These are phyloP conservation scores for Neoboletus subvelutipes DNA, from an alignment of 768 basidiomycete species.

Conservation along the genomic window DNA sequence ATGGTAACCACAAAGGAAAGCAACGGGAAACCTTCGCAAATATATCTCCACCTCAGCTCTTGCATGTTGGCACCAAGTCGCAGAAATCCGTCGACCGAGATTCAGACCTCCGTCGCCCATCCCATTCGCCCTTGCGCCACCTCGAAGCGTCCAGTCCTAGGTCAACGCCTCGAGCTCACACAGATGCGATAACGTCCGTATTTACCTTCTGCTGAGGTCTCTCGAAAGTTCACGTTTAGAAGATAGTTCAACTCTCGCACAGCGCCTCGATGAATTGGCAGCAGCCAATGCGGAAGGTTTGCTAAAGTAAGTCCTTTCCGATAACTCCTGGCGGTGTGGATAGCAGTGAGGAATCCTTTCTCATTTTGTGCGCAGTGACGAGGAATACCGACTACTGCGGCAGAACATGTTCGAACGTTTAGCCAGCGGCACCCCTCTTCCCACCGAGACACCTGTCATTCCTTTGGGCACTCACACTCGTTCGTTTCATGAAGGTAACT, in stretches of 20 bases:
- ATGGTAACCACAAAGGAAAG: constrained; percentile 59
- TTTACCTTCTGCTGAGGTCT: constrained; percentile 13
- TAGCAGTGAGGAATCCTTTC: not conserved
- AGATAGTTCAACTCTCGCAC: constrained; percentile 68
- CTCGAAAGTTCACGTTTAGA: constrained; percentile 10
- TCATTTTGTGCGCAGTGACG: constrained; percentile 52
- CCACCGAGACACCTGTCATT: constrained; percentile 62
- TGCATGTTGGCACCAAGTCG: constrained; percentile 20
- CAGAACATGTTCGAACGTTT: constrained; percentile 84
- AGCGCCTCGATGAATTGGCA: constrained; percentile 79
- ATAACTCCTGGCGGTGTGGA: not conserved
- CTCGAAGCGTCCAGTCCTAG: constrained; percentile 24
- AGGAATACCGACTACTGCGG: constrained; percentile 81
- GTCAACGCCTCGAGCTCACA: constrained; percentile 30
- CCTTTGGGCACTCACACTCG: constrained; percentile 45
- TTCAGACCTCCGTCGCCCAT: constrained; percentile 16
- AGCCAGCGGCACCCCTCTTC: constrained; percentile 54
- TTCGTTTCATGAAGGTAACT: constrained; percentile 17
- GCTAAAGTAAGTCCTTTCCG: constrained; percentile 53
- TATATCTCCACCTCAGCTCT: constrained; percentile 35
- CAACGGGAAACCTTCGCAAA: constrained; percentile 43
- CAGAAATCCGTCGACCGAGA: constrained; percentile 22
- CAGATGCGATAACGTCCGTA: constrained; percentile 58
- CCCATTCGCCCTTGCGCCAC: constrained; percentile 24
- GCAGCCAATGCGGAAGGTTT: constrained; percentile 78